Evolutionary conservation across 139 green algal genomes (phyloP), one percentile per base, ranked within the genome.

Genomic region (Auxenochlorella pyrenoidosa): DNA sequence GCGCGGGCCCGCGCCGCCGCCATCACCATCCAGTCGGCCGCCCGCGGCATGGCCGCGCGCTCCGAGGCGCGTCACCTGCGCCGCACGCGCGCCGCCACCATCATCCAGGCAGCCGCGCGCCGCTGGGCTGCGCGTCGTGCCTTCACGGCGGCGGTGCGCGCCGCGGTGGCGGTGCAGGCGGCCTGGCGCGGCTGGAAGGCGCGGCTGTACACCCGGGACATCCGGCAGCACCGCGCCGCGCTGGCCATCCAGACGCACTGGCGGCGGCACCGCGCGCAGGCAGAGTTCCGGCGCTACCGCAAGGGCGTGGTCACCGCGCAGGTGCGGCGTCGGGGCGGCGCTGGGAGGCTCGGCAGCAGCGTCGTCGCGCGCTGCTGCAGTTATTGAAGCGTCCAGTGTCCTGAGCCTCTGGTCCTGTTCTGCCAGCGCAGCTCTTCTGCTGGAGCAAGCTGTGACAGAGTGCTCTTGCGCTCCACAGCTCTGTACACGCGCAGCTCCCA

Each of bases 231-330:
- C 32, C 83, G 60, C 13, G 94, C 95, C 3, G 94, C 95, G 10
- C 51, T 92, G 32, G 58, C 75, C n/a, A 89, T 96, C 40, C 95
- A 98, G 92, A 77, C 91, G 24, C 21, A 71, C 22, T 95, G 91
- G 86, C 88, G 93, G 59, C 41, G 88, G 47, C 84, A 91, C 84
- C 84, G 60, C 15, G 90, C 91, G 47, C 87, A 86, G 43, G 36
- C 82, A 6, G 30, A 66, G 16, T 97, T 91, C 80, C 44, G 82
- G 65, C 44, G 76, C 13, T 85, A 82, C 60, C 86, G 86, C 68
- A 38, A 77, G n/a, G 78, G 47, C 8, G 86, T 94, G 58, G 79
- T 94, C 34, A 32, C 66, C 30, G 82, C 90, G 75, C 85, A 88
- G 73, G 84, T 87, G 36, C 5, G 80, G 22, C 19, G 43, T 5